These are phyloP conservation scores for Rhizopus arrhizus DNA, from an alignment of 371 early-diverging fungal species.

Conservation along the genomic window DNA sequence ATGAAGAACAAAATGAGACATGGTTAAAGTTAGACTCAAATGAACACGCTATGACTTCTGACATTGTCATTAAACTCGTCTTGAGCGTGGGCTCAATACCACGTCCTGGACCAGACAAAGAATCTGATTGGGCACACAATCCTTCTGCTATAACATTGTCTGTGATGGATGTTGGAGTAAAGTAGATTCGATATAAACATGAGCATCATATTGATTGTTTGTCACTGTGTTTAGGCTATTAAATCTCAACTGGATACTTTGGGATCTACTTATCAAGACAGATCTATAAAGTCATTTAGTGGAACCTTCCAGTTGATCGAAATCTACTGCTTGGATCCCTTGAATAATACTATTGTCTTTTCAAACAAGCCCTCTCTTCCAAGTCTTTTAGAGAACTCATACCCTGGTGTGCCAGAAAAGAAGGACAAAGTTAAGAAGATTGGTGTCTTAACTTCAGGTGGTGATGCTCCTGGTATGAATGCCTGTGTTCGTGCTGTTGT, in stretches of 20 bases:
- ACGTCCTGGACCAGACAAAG: constrained; percentile 7
- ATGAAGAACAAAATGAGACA: constrained; percentile 14
- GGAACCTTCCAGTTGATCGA: constrained; percentile 31
- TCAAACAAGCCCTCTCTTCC: constrained; percentile 51
- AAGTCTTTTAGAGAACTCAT: constrained; percentile 19
- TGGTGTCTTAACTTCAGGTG: constrained; percentile 97
- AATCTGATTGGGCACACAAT: constrained; percentile 27
- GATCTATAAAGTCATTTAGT: constrained; percentile 34
- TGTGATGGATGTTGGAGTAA: constrained; percentile 27
- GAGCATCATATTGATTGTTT: too few relatives aligned
- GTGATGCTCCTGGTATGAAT: constrained; percentile 99
- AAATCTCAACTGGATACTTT: constrained; percentile 23
- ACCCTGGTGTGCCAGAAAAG: constrained; percentile 13
- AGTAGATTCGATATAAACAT: not conserved
- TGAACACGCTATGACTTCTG: constrained; percentile 25
- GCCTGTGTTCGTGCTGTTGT: constrained; percentile 94
- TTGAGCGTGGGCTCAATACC: constrained; percentile 3
- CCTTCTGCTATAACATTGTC: constrained; percentile 22
- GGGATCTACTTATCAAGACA: constrained; percentile 26
- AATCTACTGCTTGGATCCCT: constrained; percentile 56
- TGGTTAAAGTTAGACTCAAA: constrained; percentile 28
- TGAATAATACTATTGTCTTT: constrained; percentile 72
- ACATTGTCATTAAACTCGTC: constrained; percentile 25
- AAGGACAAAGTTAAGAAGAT: constrained; percentile 55
- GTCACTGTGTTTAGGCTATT: constrained; percentile 6